Percentiles rank a stretch among this genome's conserved stretches.
Conservation (phyloP, 306 rosid species). For the Trifolium repens region DNA sequence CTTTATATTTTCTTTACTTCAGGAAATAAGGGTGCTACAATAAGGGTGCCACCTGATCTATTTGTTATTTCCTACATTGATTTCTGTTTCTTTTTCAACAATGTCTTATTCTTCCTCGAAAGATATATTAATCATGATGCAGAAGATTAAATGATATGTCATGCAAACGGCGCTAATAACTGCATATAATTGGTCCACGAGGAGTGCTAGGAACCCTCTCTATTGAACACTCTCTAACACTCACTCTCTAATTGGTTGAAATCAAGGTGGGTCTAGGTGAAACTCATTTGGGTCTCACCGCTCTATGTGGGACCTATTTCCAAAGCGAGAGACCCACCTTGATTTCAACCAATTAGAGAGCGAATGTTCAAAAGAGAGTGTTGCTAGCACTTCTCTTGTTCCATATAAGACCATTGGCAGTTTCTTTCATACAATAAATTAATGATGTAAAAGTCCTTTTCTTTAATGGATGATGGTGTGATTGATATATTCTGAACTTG, state of each 20-base stretch:
- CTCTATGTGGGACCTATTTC: too few relatives aligned
- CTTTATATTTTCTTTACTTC: slow-evolving; percentile 20
- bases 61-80: slow-evolving; percentile 19
- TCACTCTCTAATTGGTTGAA: too few relatives aligned
- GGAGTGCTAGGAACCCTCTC: too few relatives aligned
- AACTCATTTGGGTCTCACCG: too few relatives aligned
- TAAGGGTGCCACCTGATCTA: slow-evolving; percentile 25
- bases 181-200: slow-evolving; percentile 12
- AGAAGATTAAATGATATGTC: slow-evolving; percentile 34
- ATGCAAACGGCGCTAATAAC: slow-evolving; percentile 27
- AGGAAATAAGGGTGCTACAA: slow-evolving; percentile 29
- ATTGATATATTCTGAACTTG: slow-evolving; percentile 27
- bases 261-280: too few relatives aligned
- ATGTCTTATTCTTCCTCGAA: slow-evolving; percentile 6
- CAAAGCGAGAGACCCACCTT: too few relatives aligned
- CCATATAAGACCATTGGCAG: slow-evolving; percentile 22
- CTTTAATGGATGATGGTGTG: slow-evolving; percentile 38
- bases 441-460: slow-evolving; percentile 16
- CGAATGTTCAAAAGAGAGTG: too few relatives aligned
- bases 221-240: too few relatives aligned
- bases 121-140: slow-evolving; percentile 10
- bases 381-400: not conserved
- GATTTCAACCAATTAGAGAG: too few relatives aligned
- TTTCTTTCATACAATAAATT: slow-evolving; percentile 20
- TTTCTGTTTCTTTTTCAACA: slow-evolving; percentile 21